These are phyloP conservation scores for Fusarium sp. DNA, from an alignment of 2,329 filamentous ascomycete species.

Conservation along the genomic window DNA sequence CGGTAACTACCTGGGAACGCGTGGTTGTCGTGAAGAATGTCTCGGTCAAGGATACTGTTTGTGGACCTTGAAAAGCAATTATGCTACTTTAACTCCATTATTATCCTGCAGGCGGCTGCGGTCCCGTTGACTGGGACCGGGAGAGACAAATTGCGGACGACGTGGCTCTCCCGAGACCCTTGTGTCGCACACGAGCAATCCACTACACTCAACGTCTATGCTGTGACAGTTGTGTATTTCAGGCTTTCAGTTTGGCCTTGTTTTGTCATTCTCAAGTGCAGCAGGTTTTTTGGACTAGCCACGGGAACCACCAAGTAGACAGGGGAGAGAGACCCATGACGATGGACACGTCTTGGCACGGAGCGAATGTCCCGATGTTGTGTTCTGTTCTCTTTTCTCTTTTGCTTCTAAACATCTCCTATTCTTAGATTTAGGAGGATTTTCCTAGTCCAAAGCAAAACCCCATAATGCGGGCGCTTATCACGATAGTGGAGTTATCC, in stretches of 20 bases:
- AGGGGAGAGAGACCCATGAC: neutral
- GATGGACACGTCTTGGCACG: neutral
- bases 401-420: neutral
- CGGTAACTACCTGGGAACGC: neutral
- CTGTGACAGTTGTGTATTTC: neutral
- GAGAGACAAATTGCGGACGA: conserved; percentile 23
- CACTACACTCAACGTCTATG: neutral
- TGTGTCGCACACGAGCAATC: neutral
- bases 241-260: neutral
- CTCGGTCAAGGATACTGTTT: neutral
- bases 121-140: neutral
- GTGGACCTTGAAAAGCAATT: neutral
- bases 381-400: neutral
- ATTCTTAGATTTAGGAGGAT: neutral
- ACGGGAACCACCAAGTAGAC: neutral
- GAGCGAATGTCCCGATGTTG: neutral
- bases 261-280: neutral
- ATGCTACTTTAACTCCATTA: neutral
- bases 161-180: conserved; percentile 11
- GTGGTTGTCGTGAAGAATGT: neutral
- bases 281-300: neutral
- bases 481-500: neutral
- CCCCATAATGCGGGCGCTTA: neutral
- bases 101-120: neutral
- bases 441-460: too few relatives aligned